Evolutionary conservation across 768 basidiomycete genomes (phyloP).

Genomic region (Phylloporus sp.): DNA sequence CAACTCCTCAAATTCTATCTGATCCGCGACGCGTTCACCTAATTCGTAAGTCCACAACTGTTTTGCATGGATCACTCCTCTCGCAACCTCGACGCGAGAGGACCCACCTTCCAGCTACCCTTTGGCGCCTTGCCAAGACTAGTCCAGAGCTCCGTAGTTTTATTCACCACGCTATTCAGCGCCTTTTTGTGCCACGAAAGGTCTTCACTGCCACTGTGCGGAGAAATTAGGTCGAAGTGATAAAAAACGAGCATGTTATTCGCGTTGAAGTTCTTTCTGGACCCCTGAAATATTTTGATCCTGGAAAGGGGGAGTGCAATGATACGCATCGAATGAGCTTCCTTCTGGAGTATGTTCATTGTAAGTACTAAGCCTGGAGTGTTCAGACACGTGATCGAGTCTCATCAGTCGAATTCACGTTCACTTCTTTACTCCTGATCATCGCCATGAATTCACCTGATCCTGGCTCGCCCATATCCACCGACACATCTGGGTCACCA

Average conservation of each 20-base stretch:
- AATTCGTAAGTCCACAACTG: conserved; percentile 58
- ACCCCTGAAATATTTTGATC: conserved; percentile 10
- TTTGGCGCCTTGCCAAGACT: conserved; percentile 62
- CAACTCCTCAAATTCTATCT: conserved; percentile 77
- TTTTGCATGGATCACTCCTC: conserved; percentile 6
- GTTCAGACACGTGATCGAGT: conserved; percentile 16
- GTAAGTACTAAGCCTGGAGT: not conserved
- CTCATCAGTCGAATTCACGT: no score
- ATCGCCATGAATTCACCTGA: conserved; percentile 36
- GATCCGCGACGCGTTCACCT: conserved; percentile 67
- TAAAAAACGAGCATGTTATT: conserved; percentile 39
- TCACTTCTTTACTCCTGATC: not conserved
- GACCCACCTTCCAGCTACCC: conserved; percentile 69
- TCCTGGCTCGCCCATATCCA: conserved; percentile 35
- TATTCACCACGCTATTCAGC: conserved; percentile 46
- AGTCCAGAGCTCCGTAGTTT: conserved; percentile 58
- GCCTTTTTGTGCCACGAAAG: conserved; percentile 19
- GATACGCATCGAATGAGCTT: conserved; percentile 39
- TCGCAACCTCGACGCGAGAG: conserved; percentile 3
- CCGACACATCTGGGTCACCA: conserved; percentile 37
- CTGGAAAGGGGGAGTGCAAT: conserved; percentile 43
- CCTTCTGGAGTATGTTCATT: conserved; percentile 17
- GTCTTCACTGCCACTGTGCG: conserved; percentile 34
- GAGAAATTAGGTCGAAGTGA: conserved; percentile 32
- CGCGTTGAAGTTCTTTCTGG: conserved; percentile 6